A percentile compares a stretch with the other conserved stretches of the same genome.
phyloP scores from a whole-genome alignment of 2,329 filamentous ascomycete genomes.

The Gnomoniopsis sp. region DNA sequence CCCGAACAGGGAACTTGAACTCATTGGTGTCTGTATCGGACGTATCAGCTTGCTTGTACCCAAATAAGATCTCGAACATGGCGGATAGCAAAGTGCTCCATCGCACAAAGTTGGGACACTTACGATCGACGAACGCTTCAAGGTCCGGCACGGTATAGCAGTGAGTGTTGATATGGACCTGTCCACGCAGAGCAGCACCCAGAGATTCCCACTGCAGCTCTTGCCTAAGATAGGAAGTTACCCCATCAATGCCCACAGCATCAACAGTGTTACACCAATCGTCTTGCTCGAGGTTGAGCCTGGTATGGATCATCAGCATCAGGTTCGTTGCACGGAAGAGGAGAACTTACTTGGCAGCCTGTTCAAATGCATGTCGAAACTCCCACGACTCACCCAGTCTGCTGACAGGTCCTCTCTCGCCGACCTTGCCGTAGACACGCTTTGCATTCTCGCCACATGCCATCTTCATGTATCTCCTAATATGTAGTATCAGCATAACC shows the following conservation, averaged over 20 bases:
- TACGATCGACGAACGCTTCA: constrained; percentile 33
- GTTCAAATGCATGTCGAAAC: constrained; percentile 65
- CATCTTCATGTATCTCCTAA: constrained; percentile 69
- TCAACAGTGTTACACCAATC: constrained; percentile 64
- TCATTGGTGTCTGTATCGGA: constrained; percentile 54
- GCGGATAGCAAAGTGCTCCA: background rate
- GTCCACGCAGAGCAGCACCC: constrained; percentile 59
- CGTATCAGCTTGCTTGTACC: no score
- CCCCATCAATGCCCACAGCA: constrained; percentile 42
- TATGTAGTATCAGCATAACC: no score
- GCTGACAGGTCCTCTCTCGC: constrained; percentile 53
- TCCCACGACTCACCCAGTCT: constrained; percentile 67
- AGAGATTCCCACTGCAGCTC: constrained; percentile 63
- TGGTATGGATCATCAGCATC: no score
- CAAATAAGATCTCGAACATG: no score
- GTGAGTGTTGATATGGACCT: constrained; percentile 68
- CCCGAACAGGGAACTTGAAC: constrained; percentile 63
- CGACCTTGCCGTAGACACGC: constrained; percentile 53
- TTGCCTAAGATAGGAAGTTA: constrained; percentile 58
- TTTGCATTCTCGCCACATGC: constrained; percentile 71
- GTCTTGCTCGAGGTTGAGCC: constrained; percentile 56
- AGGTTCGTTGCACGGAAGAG: no score
- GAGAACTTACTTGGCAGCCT: constrained; percentile 40
- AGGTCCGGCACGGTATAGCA: constrained; percentile 69
- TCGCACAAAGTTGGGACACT: background rate